phyloP scores from a whole-genome alignment of 805 yeast species.

The Wickerhamiella bombiphila region DNA sequence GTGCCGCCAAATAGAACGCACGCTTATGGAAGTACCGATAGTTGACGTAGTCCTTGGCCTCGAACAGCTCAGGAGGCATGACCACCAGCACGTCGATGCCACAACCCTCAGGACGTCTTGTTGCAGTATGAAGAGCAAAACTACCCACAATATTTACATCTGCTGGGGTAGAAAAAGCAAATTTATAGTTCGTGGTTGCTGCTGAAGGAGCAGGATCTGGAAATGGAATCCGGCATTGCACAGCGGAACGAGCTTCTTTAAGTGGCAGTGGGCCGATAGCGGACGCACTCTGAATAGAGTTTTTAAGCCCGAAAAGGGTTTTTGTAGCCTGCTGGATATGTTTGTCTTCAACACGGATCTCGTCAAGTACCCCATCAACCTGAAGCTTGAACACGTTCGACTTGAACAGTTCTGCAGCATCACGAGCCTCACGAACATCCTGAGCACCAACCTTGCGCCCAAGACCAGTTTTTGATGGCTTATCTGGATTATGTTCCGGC shows the following conservation, averaged over 20 bases:
- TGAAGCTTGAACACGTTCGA: conserved; percentile 91
- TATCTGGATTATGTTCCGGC: conserved; percentile 5
- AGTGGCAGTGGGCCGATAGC: conserved; percentile 6
- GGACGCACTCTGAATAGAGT: conserved; percentile 28
- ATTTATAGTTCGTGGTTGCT: conserved; percentile 38
- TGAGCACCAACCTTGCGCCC: conserved; percentile 25
- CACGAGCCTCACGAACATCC: conserved; percentile 82
- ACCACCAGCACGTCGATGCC: conserved; percentile 67
- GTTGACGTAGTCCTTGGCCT: conserved; percentile 78
- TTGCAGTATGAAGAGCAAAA: conserved; percentile 74
- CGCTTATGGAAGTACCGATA: conserved; percentile 82
- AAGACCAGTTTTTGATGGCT: conserved; percentile 1
- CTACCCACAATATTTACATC: conserved; percentile 74
- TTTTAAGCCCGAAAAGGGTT: conserved; percentile 37
- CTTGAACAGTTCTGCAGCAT: conserved; percentile 85
- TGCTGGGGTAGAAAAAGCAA: conserved; percentile 55
- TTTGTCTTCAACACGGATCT: conserved; percentile 58
- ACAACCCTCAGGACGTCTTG: conserved; percentile 47
- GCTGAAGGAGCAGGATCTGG: conserved; percentile 3
- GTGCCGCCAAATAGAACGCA: conserved; percentile 68
- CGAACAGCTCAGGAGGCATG: conserved; percentile 65
- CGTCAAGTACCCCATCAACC: conserved; percentile 79
- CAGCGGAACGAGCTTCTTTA: not conserved
- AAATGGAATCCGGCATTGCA: conserved; percentile 3
- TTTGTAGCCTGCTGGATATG: conserved; percentile 53